Base-by-base conservation (phyloP, 2,329 filamentous ascomycete species). In the Ophiostoma tasmaniense region DNA sequence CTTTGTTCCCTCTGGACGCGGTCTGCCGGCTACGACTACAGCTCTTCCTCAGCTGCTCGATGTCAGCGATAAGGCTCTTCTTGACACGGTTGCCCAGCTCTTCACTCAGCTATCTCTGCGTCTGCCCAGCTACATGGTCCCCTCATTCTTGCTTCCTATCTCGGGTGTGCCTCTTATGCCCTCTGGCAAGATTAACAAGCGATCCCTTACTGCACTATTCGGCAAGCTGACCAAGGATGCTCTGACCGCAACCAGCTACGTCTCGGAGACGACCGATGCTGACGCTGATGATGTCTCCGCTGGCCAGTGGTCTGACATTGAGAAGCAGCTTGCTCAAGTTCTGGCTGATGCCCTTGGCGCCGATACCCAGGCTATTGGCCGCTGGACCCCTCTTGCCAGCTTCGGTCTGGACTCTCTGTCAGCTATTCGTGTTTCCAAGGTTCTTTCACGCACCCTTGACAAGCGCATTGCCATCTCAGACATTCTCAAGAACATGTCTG, bases 391-490 rank as follows among this genome's bases (percentile, higher is more conserved):
- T 0, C 90, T 97, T 71, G 88, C 90, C 68, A 86, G 84, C n/a
- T 77, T 96, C 2, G 93, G 93, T 0, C 77, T 97, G 6, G 92
- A 97, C 75, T 96, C 93, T 0, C 87, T 97, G 33, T 90, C 89
- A 8, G 91, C 91, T 0, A 96, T 97, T 71, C 80, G 84, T 0
- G 78, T 96, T 10, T 85, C 90, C 0, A 86, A 83, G 68, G 75
- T 77, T 20, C 76, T 97, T 0, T 82, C 83, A 67, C 73, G 78
- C 1, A 71, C 75, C 0, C 77, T 85, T 1, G 75, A 80, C 1
- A 78, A 74, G 6, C 80, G 83, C 30, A 75, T 92, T 2, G 81
- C 89, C 13, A 85, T 96, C 8, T 92, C 90, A 0, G 78, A 82
- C 1, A 84, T 96, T 28, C 79, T 96, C n/a, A 86, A 84, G 65